Evolutionary conservation across 2,329 filamentous ascomycete species (phyloP).

Genomic region (Cucurbitaria berberidis): DNA sequence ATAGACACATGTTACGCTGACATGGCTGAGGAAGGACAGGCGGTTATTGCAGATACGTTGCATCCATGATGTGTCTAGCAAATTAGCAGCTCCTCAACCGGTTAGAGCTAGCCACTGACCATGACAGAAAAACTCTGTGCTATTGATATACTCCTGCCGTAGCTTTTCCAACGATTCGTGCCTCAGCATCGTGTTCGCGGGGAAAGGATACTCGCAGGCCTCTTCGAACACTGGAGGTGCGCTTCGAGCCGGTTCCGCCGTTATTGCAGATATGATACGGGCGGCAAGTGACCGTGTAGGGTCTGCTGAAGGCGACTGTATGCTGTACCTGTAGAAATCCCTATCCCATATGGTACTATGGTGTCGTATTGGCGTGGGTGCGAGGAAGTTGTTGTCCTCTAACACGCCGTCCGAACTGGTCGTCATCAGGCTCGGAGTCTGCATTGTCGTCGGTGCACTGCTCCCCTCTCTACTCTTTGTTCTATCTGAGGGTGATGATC

Average conservation of each 20-base stretch:
- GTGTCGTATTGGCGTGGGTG: slow-evolving; percentile 9
- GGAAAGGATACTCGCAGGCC: slow-evolving; percentile 34
- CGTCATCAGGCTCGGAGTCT: slow-evolving; percentile 31
- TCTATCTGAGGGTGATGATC: slow-evolving; percentile 21
- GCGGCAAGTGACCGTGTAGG: slow-evolving; percentile 30
- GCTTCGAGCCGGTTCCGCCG: slow-evolving; percentile 26
- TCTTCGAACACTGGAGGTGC: slow-evolving; percentile 30
- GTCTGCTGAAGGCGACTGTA: slow-evolving; percentile 25
- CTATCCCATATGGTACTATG: slow-evolving; percentile 23
- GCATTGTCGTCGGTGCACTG: slow-evolving; percentile 15
- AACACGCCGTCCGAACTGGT: slow-evolving; percentile 20
- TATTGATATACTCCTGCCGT: slow-evolving; percentile 33
- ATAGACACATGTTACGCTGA: slow-evolving; percentile 42
- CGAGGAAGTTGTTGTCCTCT: slow-evolving; percentile 16
- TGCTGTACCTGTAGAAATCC: slow-evolving; percentile 23
- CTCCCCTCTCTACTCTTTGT: slow-evolving; percentile 24
- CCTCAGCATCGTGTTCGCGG: slow-evolving; percentile 2
- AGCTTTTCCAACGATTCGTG: slow-evolving; percentile 27
- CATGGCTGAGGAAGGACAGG: slow-evolving; percentile 44
- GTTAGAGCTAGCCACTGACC: slow-evolving; percentile 13
- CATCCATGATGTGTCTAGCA: slow-evolving; percentile 35
- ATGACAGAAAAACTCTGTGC: slow-evolving; percentile 25
- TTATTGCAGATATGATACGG: slow-evolving; percentile 33
- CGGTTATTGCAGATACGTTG: slow-evolving; percentile 33
- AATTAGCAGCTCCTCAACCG: slow-evolving; percentile 4